Conservation (phyloP, 495 filamentous ascomycete species). For the Penicillium waksmanii region DNA sequence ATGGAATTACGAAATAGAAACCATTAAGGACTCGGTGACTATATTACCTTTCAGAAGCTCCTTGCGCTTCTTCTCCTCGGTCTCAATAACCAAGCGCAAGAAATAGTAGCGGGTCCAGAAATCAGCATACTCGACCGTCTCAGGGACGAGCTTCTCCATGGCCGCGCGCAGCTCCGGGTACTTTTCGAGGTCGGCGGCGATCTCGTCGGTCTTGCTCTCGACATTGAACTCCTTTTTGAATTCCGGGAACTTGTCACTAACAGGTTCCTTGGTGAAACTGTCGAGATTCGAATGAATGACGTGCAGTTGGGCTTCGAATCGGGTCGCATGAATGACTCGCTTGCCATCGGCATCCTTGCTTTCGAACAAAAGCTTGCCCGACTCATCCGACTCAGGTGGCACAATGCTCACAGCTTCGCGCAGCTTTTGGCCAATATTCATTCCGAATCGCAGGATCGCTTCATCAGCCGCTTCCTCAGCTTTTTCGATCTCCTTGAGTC, state of each 20-base stretch:
- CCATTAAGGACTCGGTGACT: background rate
- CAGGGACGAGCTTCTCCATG: slow-evolving; percentile 96
- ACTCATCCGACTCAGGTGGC: slow-evolving; percentile 57
- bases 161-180: slow-evolving; percentile 85
- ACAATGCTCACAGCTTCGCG: slow-evolving; percentile 89
- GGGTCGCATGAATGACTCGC: slow-evolving; percentile 87
- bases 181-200: slow-evolving; percentile 80
- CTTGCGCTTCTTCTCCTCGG: slow-evolving; percentile 86
- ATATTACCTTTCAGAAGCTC: slow-evolving; percentile 87
- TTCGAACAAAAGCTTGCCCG: slow-evolving; percentile 75
- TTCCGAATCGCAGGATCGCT: slow-evolving; percentile 89
- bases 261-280: slow-evolving; percentile 83
- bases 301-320: slow-evolving; percentile 95
- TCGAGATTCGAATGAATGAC: slow-evolving; percentile 86
- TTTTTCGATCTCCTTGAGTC: slow-evolving; percentile 87
- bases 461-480: slow-evolving; percentile 98
- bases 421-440: slow-evolving; percentile 88
- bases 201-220: slow-evolving; percentile 82
- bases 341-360: slow-evolving; percentile 89
- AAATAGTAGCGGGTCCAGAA: slow-evolving; percentile 99
- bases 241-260: slow-evolving; percentile 69
- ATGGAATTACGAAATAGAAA: slow-evolving; percentile 17
- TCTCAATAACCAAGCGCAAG: slow-evolving; percentile 89
- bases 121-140: slow-evolving; percentile 79
- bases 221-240: slow-evolving; percentile 80